phyloP scores from a whole-genome alignment of 495 filamentous ascomycete species.

The Podospora pseudopauciseta region DNA sequence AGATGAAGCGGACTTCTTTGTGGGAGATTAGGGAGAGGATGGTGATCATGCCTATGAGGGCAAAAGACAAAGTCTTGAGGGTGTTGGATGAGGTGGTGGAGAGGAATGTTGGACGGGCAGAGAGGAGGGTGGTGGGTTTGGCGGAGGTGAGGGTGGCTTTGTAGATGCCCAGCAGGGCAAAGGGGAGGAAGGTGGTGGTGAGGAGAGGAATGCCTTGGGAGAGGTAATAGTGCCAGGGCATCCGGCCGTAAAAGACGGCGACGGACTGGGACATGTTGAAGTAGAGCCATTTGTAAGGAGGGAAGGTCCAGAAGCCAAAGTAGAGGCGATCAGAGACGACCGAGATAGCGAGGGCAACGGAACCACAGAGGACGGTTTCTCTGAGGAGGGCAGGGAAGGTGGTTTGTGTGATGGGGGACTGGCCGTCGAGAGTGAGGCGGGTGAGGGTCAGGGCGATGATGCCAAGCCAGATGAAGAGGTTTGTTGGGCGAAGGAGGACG shows the following conservation, averaged over 20 bases:
- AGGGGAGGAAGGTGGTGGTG: constrained; percentile 78
- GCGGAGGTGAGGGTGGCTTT: constrained; percentile 37
- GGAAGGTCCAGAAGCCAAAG: constrained; percentile 86
- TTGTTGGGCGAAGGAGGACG: constrained; percentile 86
- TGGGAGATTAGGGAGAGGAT: constrained; percentile 79
- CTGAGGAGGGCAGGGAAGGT: constrained; percentile 54
- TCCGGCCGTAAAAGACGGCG: constrained; percentile 88
- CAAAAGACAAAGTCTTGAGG: constrained; percentile 57
- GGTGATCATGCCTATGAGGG: constrained; percentile 56
- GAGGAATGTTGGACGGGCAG: constrained; percentile 11
- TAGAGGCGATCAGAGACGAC: constrained; percentile 71
- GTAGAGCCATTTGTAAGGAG: constrained; percentile 81
- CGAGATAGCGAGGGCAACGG: constrained; percentile 58
- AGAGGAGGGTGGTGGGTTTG: not conserved
- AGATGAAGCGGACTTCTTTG: constrained; percentile 97
- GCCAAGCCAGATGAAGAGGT: constrained; percentile 77
- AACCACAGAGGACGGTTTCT: constrained; percentile 67
- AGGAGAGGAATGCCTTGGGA: constrained; percentile 86
- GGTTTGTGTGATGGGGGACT: constrained; percentile 37
- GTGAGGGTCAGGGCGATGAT: constrained; percentile 45
- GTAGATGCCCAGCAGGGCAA: constrained; percentile 64
- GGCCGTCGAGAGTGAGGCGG: constrained; percentile 36
- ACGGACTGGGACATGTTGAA: constrained; percentile 88
- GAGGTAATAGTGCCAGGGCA: constrained; percentile 89
- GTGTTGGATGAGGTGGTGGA: constrained; percentile 40